Percentiles rank a stretch among this genome's conserved stretches.
Evolutionary conservation across 257 asterid species (phyloP).

Genomic region (Solanum corneliomulleri): DNA sequence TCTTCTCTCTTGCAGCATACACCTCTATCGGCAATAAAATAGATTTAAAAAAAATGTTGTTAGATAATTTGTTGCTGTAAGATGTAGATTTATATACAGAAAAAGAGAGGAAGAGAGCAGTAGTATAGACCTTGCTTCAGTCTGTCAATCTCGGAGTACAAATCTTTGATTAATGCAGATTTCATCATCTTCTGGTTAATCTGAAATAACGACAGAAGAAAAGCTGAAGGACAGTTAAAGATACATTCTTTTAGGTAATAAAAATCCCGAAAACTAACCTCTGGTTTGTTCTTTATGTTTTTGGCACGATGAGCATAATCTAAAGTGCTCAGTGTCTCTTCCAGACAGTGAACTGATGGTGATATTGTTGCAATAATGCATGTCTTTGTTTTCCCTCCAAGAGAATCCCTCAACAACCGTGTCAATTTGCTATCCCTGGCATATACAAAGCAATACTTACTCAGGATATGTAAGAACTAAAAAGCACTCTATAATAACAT

Average conservation of each 20-base stretch:
- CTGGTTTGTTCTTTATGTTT: conserved; percentile 27
- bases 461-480: not conserved
- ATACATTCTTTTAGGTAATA: not conserved
- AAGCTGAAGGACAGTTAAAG: not conserved
- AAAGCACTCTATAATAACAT: not conserved
- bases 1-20: conserved; percentile 97
- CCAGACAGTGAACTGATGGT: conserved; percentile 7
- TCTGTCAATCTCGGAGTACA: conserved; percentile 39
- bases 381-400: conserved; percentile 9
- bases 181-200: conserved; percentile 38
- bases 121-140: conserved; percentile 66
- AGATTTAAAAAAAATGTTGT: not conserved
- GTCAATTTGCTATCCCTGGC: conserved; percentile 96
- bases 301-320: conserved; percentile 4
- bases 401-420: conserved; percentile 9
- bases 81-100: not conserved
- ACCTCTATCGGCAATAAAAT: conserved; percentile 49
- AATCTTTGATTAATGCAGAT: conserved; percentile 58
- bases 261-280: not conserved
- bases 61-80: not conserved
- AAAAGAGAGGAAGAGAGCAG: not conserved
- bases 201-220: not conserved
- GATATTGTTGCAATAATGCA: conserved; percentile 10
- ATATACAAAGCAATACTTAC: not conserved
- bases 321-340: conserved; percentile 14